Base-by-base conservation (phyloP, 1,284 basidiomycete species). In the Puccinia polysora region DNA sequence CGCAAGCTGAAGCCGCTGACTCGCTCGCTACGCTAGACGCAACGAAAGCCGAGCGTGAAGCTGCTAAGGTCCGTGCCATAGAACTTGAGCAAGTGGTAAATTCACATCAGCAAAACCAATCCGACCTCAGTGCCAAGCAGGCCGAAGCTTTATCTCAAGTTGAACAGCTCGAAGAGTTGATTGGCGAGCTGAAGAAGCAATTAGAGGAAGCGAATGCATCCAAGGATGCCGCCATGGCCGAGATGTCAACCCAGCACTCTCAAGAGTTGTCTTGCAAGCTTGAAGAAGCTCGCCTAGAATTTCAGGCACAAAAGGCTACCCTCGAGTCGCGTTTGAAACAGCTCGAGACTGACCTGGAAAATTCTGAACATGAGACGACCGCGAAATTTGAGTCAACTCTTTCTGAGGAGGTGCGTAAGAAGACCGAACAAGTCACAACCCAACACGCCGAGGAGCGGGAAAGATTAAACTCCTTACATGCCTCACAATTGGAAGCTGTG, bases 401-500 rank as follows among this genome's bases (percentile, higher is more conserved):
- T 2, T 36, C 52, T 12, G 15, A 53, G 34, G 65, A 68, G 28
- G 14, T 68, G 45, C 18, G 15, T 34, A 65, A 43, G 40, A 53
- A 36, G 36, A 55, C 32, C 64, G 43, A 59, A 14, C 38, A 68
- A 68, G n/a, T 32, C 45, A 40, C 32, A 36, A 32, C 38, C 43
- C 28, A 55, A 25, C 65, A 68, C 30, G 25, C 53, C 15, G 50
- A 59, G n/a, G 53, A 53, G 38, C 36, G 56, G 15, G 65, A 68
- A 32, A n/a, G 58, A 36, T 40, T 68, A 6, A 45, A 45, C 7
- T 20, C 36, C 45, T 25, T 30, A n/a, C 65, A 68, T 45, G 52
- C 65, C n/a, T 53, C 65, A 7, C 65, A 45, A 18, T n/a, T 59
- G 18, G 36, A 68, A 28, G n/a, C 34, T 15, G 28, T 68, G 36